A percentile compares a stretch with the other conserved stretches of the same genome.
Evolutionary conservation across 2,329 filamentous ascomycete species (phyloP).

Genomic region (Monosporascus sp.): DNA sequence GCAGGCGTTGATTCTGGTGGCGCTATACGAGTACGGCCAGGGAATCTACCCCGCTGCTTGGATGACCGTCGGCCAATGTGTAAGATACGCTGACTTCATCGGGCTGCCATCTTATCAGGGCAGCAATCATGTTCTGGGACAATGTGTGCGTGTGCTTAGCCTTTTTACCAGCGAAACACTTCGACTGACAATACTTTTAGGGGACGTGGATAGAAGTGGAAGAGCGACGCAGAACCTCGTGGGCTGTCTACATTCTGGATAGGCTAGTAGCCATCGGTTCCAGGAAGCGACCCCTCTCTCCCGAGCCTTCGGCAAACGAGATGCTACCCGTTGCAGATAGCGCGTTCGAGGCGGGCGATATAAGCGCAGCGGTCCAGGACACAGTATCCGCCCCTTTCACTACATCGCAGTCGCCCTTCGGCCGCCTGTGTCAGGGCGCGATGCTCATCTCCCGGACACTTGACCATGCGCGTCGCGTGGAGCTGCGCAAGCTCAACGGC

Average conservation of each 20-base stretch:
- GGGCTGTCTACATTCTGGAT: constrained; percentile 43
- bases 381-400: constrained; percentile 36
- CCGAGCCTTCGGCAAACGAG: constrained; percentile 25
- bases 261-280: constrained; percentile 26
- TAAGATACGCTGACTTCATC: constrained; percentile 40
- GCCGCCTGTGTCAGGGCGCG: constrained; percentile 39
- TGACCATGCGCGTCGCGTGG: constrained; percentile 5
- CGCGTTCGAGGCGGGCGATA: constrained; percentile 36
- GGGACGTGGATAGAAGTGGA: constrained; percentile 43
- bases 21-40: constrained; percentile 44
- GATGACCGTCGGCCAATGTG: constrained; percentile 40
- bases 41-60: constrained; percentile 46
- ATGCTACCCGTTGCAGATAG: constrained; percentile 33
- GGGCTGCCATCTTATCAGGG: constrained; percentile 33
- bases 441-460: constrained; percentile 30
- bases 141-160: constrained; percentile 21
- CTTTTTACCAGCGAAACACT: not conserved
- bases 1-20: constrained; percentile 40
- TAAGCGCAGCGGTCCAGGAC: constrained; percentile 20
- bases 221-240: constrained; percentile 42
- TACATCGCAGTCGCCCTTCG: constrained; percentile 43
- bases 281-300: constrained; percentile 30
- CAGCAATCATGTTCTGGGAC: constrained; percentile 32
- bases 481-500: constrained; percentile 3
- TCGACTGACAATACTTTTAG: constrained; percentile 13